Base-by-base conservation (phyloP, 441 rosid genomes). In the Biscutella laevigata region DNA sequence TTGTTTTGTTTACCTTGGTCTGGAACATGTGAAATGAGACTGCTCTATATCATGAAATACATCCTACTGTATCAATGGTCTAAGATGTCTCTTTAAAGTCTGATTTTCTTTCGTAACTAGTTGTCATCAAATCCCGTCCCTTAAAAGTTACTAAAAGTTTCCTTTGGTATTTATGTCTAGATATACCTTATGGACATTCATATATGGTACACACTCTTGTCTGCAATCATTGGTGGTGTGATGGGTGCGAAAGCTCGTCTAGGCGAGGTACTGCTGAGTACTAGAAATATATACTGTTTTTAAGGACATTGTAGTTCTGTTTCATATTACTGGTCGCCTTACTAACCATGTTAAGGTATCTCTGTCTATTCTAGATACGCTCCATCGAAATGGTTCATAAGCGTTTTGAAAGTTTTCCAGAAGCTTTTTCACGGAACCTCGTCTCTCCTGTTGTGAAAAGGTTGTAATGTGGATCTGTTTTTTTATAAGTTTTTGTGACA, bases 211-310 rank as follows among this genome's bases (percentile, higher is more conserved):
- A 94, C 97, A 51, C 66, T 94, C 46, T 70, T 94, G 63, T 94
- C 99, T 16, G 96, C 99, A 64, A 70, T 94, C 70, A 66, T 94
- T 66, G 99, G 97, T 64, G 99, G 99, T 53, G 90, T 94, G 51
- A 94, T 94, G 94, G 99, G 99, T 56, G 99, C 99, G 57, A 77
- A 94, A 61, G 89, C 75, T 74, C 96, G 99, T 58, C 71, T 94
- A 63, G 99, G 99, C 68, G 99, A 94, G 95, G 99, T 94, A 80
- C 46, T 36, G 29, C 35, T 49, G 36, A 38, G 35, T 21, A 29
- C 33, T 33, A 30, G 60, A 44, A 36, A n/a, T 14, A 34, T 58
- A 4, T 39, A 55, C 33, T 35, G 12, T 36, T 54, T 41, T 47
- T 13, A 9, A 12, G 3, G 22, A 25, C 41, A 11, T 28, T n/a